These are phyloP conservation scores for Phalaenopsis equestris DNA, from an alignment of 106 monocot genomes.

Conservation along the genomic window DNA sequence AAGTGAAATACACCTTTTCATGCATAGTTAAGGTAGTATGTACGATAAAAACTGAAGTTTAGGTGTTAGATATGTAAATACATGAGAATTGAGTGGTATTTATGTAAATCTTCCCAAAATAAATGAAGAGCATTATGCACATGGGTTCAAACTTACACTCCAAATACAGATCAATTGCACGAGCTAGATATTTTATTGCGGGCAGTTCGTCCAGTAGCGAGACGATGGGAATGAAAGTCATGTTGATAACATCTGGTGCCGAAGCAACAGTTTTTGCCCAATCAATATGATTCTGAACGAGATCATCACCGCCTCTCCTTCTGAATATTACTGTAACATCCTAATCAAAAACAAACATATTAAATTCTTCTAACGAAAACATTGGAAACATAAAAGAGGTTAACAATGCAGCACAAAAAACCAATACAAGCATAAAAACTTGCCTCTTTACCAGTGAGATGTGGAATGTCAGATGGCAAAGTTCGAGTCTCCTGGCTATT, in stretches of 20 bases:
- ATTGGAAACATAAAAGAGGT: background rate
- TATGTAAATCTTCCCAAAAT: too few relatives aligned
- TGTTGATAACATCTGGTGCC: conserved; percentile 91
- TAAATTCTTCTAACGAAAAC: background rate
- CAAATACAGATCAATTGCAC: conserved; percentile 81
- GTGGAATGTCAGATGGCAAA: conserved; percentile 27
- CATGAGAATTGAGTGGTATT: too few relatives aligned
- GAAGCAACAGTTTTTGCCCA: conserved; percentile 60
- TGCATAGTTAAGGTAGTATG: too few relatives aligned
- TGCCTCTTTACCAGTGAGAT: conserved; percentile 48
- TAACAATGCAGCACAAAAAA: too few relatives aligned
- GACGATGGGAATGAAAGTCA: conserved; percentile 84
- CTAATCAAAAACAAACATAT: conserved; percentile 24
- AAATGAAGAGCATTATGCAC: background rate
- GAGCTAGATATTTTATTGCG: conserved; percentile 54
- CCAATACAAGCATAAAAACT: conserved; percentile 11
- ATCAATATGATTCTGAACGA: conserved; percentile 77
- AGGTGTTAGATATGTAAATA: too few relatives aligned
- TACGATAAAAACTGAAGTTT: too few relatives aligned
- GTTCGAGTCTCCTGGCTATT: conserved; percentile 13
- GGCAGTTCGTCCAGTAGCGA: conserved; percentile 59
- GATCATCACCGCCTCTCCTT: conserved; percentile 90
- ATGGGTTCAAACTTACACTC: conserved; percentile 49
- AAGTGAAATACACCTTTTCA: too few relatives aligned
- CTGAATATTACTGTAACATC: conserved; percentile 94